Evolutionary conservation across 164 flowering plant species (phyloP), one percentile per base, ranked within the genome.

Genomic region (Saururus chinensis): DNA sequence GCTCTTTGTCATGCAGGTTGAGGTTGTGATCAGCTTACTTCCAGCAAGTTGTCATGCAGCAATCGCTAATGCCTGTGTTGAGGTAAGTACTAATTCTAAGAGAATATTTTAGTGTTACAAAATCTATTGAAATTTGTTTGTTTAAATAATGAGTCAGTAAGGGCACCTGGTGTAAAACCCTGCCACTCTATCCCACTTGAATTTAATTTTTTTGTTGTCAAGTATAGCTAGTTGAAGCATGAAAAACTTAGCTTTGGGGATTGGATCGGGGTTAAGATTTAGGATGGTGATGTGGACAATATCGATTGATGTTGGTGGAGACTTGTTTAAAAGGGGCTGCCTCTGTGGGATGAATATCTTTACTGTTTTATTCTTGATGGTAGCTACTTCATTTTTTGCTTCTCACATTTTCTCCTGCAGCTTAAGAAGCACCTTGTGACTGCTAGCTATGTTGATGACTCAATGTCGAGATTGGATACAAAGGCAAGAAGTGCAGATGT

Each of bases 361-460:
- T 12, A 12, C 49, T 12, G 14, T 45, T 45, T 45, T 45, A 45
- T 45, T 45, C 4, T 9, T 45, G 49, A 45, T 45, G 49, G 14
- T 17, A 12, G 17, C 49, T 45, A 12, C 49, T 45, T 17, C 49
- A 45, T 2, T 17, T 12, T 12, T 45, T 1, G 16, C 17, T 45
- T 12, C 17, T 0, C 17, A 12, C 17, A 14, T 62, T 53, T 9
- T 26, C 41, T 35, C 9, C 60, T 81, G 77, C 92, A 93, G 97
- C 86, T 81, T 17, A 80, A 72, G 60, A 95, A 82, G 67, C 97
- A 89, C 76, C 93, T 95, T 22, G 96, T 95, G 40, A 95, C 99
- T 51, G 96, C 99, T 53, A 95, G 99, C 76, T 95, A 95, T 68
- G 83, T 95, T 52, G 86, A 86, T 73, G 88, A 82, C 62, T 76